Percentiles rank a stretch among this genome's conserved stretches.
These are phyloP conservation scores for Polyporus tsugae DNA, from an alignment of 1,284 basidiomycete genomes.

Conservation along the genomic window DNA sequence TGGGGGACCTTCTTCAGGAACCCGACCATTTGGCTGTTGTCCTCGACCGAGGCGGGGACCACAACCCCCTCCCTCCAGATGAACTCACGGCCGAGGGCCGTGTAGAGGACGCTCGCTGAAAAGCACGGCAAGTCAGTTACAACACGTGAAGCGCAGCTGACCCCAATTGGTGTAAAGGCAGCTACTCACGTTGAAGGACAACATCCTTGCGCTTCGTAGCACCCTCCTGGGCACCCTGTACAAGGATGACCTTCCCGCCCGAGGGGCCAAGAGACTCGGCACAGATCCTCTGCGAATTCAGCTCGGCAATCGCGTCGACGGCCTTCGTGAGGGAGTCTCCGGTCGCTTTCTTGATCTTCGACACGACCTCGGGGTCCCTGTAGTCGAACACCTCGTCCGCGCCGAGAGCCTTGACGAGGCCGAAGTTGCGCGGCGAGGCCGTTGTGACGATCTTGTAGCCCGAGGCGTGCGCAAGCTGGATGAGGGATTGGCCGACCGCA, in stretches of 20 bases:
- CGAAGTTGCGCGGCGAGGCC: slow-evolving; percentile 49
- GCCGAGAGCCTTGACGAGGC: slow-evolving; percentile 49
- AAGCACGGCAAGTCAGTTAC: not conserved
- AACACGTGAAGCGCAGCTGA: too few species aligned
- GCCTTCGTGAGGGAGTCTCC: slow-evolving; percentile 32
- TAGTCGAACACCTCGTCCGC: slow-evolving; percentile 50
- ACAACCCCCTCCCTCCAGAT: slow-evolving; percentile 9
- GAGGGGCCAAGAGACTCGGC: slow-evolving; percentile 31
- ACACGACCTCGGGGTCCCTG: slow-evolving; percentile 33
- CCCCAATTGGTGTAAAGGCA: too few species aligned
- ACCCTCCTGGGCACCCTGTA: slow-evolving; percentile 21
- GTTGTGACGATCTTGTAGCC: slow-evolving; percentile 52
- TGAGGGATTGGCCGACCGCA: slow-evolving; percentile 51
- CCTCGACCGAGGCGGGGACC: slow-evolving; percentile 26
- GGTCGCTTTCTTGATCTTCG: slow-evolving; percentile 37
- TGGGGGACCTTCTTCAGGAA: slow-evolving; percentile 38
- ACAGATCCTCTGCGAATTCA: slow-evolving; percentile 30
- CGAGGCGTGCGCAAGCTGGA: slow-evolving; percentile 51
- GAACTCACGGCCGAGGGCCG: slow-evolving; percentile 34
- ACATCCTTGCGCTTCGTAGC: slow-evolving; percentile 33
- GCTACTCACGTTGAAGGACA: slow-evolving; percentile 27
- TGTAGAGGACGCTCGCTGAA: slow-evolving; percentile 36
- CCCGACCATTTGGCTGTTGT: slow-evolving; percentile 32
- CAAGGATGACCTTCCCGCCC: slow-evolving; percentile 33
- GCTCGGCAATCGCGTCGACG: slow-evolving; percentile 35